Evolutionary conservation across 106 monocot species (phyloP), one percentile per base, ranked within the genome.

Genomic region (Ottelia alismoides): DNA sequence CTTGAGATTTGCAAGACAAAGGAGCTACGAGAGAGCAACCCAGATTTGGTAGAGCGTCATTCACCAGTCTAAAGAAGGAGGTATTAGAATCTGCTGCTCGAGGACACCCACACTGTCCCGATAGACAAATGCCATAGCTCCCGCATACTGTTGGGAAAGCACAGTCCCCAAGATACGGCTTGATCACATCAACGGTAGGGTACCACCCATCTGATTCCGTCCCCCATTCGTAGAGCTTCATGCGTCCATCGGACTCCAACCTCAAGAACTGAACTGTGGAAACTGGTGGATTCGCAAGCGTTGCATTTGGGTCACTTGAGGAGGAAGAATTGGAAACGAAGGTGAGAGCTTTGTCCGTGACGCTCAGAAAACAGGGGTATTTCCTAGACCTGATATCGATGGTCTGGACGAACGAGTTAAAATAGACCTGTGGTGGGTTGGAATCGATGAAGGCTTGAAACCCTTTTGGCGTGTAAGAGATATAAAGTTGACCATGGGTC

Each of bases 191-290:
- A 16, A 16, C 40, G 10, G 40, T 43, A 7, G 40, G 40, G 10
- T 6, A 6, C 40, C 40, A 43, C 16, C 40, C 40, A 43, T 43
- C 16, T 16, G 10, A 6, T 7, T 43, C 16, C 40, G 16, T 16
- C 16, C n/a, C n/a, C 78, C 79, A 80, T 27, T 62, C 31, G 28
- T 70, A 74, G 27, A 63, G 16, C 44, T 58, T 61, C 43, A 80
- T 55, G 45, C 64, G 75, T 50, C 80, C 80, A 25, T 80, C 80
- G 0, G 30, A 45, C 26, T 80, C 75, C 0, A 80, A 40, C 45
- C 75, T 60, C 72, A 80, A 56, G 59, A 56, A 75, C 53, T 80
- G 75, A 6, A 49, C 28, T 11, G 75, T 29, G 16, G 40, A 43
- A 7, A 16, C 10, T 43, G 40, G 40, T 7, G 40, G 40, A 43